Conservation (phyloP, 495 filamentous ascomycete species). For the Parathielavia appendiculata region DNA sequence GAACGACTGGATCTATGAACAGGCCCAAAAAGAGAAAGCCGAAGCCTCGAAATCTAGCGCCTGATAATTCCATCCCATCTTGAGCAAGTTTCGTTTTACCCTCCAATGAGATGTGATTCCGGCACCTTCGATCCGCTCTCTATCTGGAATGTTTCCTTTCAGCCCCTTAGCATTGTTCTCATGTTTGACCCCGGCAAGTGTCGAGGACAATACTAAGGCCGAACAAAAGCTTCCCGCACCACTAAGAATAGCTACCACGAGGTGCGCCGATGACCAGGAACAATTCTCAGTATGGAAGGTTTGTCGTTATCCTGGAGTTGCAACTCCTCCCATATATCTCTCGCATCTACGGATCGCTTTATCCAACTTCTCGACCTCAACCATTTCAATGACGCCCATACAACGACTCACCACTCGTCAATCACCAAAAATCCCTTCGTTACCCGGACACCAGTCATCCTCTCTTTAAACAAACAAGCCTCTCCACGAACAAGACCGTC, state of each 20-base stretch:
- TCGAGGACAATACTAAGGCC: slow-evolving; percentile 26
- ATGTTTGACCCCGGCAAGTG: not conserved
- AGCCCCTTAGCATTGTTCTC: slow-evolving; percentile 27
- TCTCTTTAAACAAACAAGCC: not conserved
- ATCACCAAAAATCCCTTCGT: not conserved
- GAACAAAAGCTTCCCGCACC: slow-evolving; percentile 22
- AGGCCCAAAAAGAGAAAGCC: slow-evolving; percentile 42
- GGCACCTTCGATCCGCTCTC: not conserved
- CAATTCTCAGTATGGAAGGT: not conserved
- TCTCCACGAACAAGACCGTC: not conserved
- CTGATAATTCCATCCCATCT: slow-evolving; percentile 8
- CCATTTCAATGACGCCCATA: not conserved
- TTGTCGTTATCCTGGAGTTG: slow-evolving; percentile 1
- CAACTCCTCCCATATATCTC: not conserved
- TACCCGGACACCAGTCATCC: not conserved
- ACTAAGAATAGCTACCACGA: slow-evolving; percentile 2
- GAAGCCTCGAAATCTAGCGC: slow-evolving; percentile 16
- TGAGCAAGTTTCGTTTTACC: not conserved
- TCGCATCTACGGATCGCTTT: not conserved
- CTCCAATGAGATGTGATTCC: not conserved
- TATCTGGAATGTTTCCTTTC: slow-evolving; percentile 17
- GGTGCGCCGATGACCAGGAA: not conserved
- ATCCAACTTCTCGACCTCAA: not conserved
- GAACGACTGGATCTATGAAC: slow-evolving; percentile 95
- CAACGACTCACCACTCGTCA: not conserved